A percentile compares a stretch with the other conserved stretches of the same genome.
Evolutionary conservation across 805 yeast genomes (phyloP).

Genomic region (Candida ficus): DNA sequence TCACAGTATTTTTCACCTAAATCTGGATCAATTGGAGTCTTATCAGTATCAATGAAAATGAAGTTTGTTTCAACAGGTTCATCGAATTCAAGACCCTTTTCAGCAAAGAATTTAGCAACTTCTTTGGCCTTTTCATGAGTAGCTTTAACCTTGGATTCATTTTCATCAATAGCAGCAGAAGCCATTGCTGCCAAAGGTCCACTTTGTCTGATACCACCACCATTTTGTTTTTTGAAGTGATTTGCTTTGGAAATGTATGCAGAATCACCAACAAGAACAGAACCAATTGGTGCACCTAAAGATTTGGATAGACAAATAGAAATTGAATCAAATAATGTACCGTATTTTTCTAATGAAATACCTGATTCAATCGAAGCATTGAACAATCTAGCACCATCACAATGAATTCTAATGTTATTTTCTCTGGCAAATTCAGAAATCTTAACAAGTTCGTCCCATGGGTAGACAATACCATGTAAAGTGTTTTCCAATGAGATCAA

Average conservation of each 20-base stretch:
- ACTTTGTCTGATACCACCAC: slow-evolving; percentile 90
- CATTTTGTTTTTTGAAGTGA: slow-evolving; percentile 86
- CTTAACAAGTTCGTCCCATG: slow-evolving; percentile 67
- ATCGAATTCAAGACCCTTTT: slow-evolving; percentile 52
- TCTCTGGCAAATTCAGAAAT: slow-evolving; percentile 67
- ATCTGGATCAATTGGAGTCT: slow-evolving; percentile 47
- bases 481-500: slow-evolving; percentile 86
- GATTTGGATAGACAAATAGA: slow-evolving; percentile 87
- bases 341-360: slow-evolving; percentile 56
- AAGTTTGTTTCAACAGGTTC: slow-evolving; percentile 80
- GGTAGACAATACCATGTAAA: slow-evolving; percentile 74
- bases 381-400: slow-evolving; percentile 96
- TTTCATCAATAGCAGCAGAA: slow-evolving; percentile 63
- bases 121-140: slow-evolving; percentile 48
- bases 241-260: slow-evolving; percentile 62
- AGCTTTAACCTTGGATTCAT: slow-evolving; percentile 42
- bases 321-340: slow-evolving; percentile 76
- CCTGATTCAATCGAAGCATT: slow-evolving; percentile 70
- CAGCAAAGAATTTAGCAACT: slow-evolving; percentile 44
- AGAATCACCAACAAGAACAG: slow-evolving; percentile 68
- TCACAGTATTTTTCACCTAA: slow-evolving; percentile 47
- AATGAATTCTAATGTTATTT: slow-evolving; percentile 59
- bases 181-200: slow-evolving; percentile 84
- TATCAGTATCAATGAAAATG: slow-evolving; percentile 60
- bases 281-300: slow-evolving; percentile 91